Conservation (phyloP, 1,139 yeast species). For the Geotrichum phurueaensis region DNA sequence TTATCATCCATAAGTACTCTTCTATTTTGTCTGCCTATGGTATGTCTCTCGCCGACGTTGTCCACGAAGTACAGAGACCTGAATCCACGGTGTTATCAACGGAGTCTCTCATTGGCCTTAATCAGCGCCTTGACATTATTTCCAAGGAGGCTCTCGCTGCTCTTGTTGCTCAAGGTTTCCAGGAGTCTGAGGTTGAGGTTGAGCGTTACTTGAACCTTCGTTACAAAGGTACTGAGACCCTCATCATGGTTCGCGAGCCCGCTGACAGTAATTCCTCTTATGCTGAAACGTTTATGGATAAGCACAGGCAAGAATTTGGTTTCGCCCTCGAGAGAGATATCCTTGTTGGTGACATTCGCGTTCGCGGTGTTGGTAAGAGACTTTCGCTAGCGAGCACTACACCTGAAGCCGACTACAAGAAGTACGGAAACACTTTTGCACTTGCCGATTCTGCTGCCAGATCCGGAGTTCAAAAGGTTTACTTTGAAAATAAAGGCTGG, state of each 20-base stretch:
- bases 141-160: conserved; percentile 35
- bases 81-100: conserved; percentile 36
- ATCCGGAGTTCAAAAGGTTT: conserved; percentile 37
- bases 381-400: conserved; percentile 23
- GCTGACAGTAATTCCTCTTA: conserved; percentile 29
- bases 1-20: conserved; percentile 45
- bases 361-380: conserved; percentile 55
- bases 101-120: conserved; percentile 31
- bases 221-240: conserved; percentile 84
- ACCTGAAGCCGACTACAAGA: conserved; percentile 20
- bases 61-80: conserved; percentile 58
- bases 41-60: conserved; percentile 48
- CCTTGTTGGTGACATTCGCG: conserved; percentile 77
- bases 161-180: conserved; percentile 46
- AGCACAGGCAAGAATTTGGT: conserved; percentile 66
- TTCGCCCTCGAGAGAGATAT: conserved; percentile 58
- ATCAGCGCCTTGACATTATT: conserved; percentile 38
- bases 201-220: conserved; percentile 72
- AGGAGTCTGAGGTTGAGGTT: conserved; percentile 36
- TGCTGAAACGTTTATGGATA: conserved; percentile 39
- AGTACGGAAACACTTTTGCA: conserved; percentile 6
- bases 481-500: conserved; percentile 44
- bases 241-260: conserved; percentile 54
- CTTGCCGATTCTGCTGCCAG: conserved; percentile 14
- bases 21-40: conserved; percentile 50